Percentiles rank a stretch among this genome's conserved stretches.
These are phyloP conservation scores for Ophiostoma montium DNA, from an alignment of 2,329 filamentous ascomycete genomes.

Conservation along the genomic window DNA sequence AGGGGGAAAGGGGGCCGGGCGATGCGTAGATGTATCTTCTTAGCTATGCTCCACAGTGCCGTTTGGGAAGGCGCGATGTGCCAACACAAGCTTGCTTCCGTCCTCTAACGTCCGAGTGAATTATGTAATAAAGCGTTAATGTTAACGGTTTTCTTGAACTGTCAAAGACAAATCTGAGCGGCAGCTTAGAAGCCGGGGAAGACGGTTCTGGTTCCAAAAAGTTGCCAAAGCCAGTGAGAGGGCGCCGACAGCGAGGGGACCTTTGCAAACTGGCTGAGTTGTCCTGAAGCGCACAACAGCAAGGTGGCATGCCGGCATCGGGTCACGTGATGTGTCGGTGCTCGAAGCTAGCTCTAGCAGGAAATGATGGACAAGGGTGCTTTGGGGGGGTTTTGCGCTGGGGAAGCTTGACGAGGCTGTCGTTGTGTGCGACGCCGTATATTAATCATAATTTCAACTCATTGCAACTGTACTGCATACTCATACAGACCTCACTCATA, in stretches of 20 bases:
- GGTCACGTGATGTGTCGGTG: neutral
- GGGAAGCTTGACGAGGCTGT: too few relatives aligned
- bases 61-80: neutral
- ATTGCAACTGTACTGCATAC: too few relatives aligned
- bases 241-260: neutral
- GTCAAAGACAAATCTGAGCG: neutral
- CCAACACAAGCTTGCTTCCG: neutral
- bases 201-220: neutral
- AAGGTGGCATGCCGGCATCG: neutral
- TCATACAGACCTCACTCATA: too few relatives aligned
- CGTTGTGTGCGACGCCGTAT: too few relatives aligned
- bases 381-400: neutral
- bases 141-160: neutral
- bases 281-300: slow-evolving; percentile 1
- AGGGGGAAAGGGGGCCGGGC: neutral
- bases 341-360: neutral
- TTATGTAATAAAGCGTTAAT: neutral
- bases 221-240: neutral
- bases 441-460: too few relatives aligned
- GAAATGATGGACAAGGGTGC: neutral
- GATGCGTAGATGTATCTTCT: slow-evolving; percentile 1
- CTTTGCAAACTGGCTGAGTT: neutral
- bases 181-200: neutral
- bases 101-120: neutral
- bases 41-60: neutral